phyloP scores from a whole-genome alignment of 2,329 filamentous ascomycete species.

The Coniochaeta prunicola region DNA sequence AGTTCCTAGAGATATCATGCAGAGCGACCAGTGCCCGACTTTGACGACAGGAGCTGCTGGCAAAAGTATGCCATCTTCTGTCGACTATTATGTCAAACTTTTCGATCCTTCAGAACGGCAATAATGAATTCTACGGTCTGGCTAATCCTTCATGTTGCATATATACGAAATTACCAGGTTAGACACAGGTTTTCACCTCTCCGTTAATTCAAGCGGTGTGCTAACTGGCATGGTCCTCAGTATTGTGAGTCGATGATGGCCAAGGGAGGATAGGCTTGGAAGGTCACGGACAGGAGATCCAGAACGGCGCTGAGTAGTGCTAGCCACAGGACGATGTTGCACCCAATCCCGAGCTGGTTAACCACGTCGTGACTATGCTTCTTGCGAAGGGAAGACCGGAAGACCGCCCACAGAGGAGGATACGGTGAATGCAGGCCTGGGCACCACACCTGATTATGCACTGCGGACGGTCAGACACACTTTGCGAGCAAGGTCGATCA shows the following conservation, averaged over 20 bases:
- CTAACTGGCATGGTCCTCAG: too few relatives aligned
- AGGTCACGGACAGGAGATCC: too few relatives aligned
- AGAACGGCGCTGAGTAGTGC: conserved; percentile 28
- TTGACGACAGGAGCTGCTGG: background rate
- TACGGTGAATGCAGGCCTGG: conserved; percentile 11
- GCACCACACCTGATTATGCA: conserved; percentile 21
- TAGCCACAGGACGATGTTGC: conserved; percentile 38
- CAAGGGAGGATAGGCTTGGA: conserved; percentile 15
- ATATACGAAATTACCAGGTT: background rate
- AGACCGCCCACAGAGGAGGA: conserved; percentile 11
- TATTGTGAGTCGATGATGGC: background rate
- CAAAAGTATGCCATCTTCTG: background rate
- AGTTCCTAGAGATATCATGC: background rate
- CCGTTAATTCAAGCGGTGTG: too few relatives aligned
- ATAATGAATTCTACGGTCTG: background rate
- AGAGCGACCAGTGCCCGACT: background rate
- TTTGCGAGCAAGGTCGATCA: conserved; percentile 46
- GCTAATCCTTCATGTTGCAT: background rate
- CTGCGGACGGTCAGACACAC: conserved; percentile 18
- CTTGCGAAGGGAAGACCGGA: conserved; percentile 13
- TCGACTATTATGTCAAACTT: background rate
- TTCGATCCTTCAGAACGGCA: background rate
- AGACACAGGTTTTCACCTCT: background rate
- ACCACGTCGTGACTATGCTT: conserved; percentile 36
- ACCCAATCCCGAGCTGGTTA: conserved; percentile 40